Percentiles rank a stretch among this genome's conserved stretches.
phyloP scores from a whole-genome alignment of 148 eudicot genomes.

The Nepenthes mirabilis region DNA sequence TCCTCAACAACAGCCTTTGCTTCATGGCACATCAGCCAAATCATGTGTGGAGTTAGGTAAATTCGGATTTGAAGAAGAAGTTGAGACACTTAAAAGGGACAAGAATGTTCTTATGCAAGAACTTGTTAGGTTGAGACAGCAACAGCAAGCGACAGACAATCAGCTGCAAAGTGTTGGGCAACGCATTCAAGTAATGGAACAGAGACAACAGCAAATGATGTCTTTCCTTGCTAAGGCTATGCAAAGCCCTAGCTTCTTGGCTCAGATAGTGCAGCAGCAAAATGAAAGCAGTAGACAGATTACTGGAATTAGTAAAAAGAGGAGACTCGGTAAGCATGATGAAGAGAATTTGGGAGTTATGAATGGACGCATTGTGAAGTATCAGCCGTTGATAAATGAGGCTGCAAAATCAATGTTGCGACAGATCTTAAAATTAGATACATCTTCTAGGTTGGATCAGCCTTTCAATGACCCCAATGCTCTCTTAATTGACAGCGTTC shows the following conservation, averaged over 20 bases:
- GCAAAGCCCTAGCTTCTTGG: conserved; percentile 62
- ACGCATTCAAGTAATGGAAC: conserved; percentile 72
- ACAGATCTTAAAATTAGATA: conserved; percentile 43
- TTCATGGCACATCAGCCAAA: conserved; percentile 27
- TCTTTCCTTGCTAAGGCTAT: conserved; percentile 81
- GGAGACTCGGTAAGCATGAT: conserved; percentile 56
- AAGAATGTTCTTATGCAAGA: conserved; percentile 76
- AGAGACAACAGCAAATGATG: conserved; percentile 71
- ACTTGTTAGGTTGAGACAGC: conserved; percentile 68
- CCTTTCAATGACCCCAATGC: conserved; percentile 26
- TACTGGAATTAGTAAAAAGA: conserved; percentile 50
- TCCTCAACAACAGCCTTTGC: conserved; percentile 21
- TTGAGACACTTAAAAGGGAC: conserved; percentile 62
- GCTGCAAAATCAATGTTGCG: conserved; percentile 66
- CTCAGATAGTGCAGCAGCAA: conserved; percentile 61
- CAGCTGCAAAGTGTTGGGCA: conserved; percentile 62
- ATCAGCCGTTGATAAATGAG: conserved; percentile 72
- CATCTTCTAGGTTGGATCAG: conserved; percentile 38
- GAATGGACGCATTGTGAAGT: conserved; percentile 45
- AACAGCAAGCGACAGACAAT: conserved; percentile 61
- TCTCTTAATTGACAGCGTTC: conserved; percentile 32
- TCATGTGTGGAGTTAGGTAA: conserved; percentile 55
- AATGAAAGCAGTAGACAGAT: conserved; percentile 42
- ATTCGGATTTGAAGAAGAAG: conserved; percentile 62
- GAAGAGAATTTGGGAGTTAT: conserved; percentile 32